phyloP scores from a whole-genome alignment of 2,329 filamentous ascomycete species.

The Pseudonectria foliicola region DNA sequence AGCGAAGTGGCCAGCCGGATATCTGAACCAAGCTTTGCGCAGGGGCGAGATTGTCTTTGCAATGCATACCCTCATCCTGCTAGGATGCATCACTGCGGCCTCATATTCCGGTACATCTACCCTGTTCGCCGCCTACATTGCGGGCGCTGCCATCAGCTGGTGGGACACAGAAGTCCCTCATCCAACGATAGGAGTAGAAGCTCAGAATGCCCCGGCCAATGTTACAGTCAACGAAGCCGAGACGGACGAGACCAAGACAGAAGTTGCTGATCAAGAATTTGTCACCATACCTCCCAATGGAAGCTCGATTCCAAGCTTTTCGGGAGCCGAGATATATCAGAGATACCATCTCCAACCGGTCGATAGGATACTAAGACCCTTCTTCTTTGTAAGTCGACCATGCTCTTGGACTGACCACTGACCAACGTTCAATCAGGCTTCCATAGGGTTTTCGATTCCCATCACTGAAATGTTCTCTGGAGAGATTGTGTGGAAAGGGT shows the following conservation, averaged over 20 bases:
- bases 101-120: conserved; percentile 57
- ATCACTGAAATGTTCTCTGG: conserved; percentile 62
- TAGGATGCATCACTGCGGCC: conserved; percentile 42
- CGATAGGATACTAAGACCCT: conserved; percentile 53
- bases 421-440: conserved; percentile 36
- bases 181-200: neutral
- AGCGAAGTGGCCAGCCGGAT: conserved; percentile 11
- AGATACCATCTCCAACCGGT: conserved; percentile 30
- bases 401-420: neutral
- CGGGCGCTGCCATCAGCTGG: conserved; percentile 53
- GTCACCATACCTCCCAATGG: too few relatives aligned
- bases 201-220: neutral
- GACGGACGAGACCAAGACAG: neutral
- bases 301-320: neutral
- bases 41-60: conserved; percentile 32
- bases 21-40: conserved; percentile 19
- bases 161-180: conserved; percentile 40
- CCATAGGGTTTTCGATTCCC: conserved; percentile 72
- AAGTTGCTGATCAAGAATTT: neutral
- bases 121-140: conserved; percentile 56
- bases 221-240: neutral
- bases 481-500: conserved; percentile 60
- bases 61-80: conserved; percentile 42
- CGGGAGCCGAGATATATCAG: conserved; percentile 9
- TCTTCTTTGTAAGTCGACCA: conserved; percentile 58